phyloP scores from a whole-genome alignment of 2,329 filamentous ascomycete species.

The Albifimbria verrucaria region DNA sequence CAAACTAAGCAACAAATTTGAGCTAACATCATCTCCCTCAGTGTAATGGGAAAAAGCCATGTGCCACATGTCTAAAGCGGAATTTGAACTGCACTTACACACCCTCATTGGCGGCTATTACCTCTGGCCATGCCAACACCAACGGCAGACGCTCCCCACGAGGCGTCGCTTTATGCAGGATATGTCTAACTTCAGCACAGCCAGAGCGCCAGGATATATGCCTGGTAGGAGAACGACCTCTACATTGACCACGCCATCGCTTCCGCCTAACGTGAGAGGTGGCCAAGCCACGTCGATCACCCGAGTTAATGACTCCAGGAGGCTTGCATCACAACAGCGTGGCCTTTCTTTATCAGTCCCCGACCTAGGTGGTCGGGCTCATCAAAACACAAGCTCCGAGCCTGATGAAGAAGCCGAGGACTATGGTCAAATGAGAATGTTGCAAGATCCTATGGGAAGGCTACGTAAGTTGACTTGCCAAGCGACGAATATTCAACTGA shows the following conservation, averaged over 20 bases:
- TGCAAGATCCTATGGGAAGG: constrained; percentile 56
- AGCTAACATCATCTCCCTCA: constrained; percentile 20
- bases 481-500: constrained; percentile 8
- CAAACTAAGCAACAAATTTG: too few species aligned
- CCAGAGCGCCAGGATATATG: neutral
- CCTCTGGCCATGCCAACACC: neutral
- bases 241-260: neutral
- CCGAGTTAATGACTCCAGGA: neutral
- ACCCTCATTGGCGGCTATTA: neutral
- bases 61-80: constrained; percentile 56
- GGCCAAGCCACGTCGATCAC: neutral
- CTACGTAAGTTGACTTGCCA: constrained; percentile 40
- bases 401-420: constrained; percentile 55
- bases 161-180: neutral
- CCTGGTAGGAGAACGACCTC: neutral
- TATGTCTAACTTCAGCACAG: neutral
- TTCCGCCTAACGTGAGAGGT: neutral
- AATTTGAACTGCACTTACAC: constrained; percentile 39
- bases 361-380: constrained; percentile 18
- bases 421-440: constrained; percentile 53
- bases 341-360: neutral
- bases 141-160: neutral
- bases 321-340: neutral
- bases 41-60: constrained; percentile 59
- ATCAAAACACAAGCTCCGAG: constrained; percentile 37